phyloP scores from a whole-genome alignment of 306 rosid genomes.

The Sindora glabra region DNA sequence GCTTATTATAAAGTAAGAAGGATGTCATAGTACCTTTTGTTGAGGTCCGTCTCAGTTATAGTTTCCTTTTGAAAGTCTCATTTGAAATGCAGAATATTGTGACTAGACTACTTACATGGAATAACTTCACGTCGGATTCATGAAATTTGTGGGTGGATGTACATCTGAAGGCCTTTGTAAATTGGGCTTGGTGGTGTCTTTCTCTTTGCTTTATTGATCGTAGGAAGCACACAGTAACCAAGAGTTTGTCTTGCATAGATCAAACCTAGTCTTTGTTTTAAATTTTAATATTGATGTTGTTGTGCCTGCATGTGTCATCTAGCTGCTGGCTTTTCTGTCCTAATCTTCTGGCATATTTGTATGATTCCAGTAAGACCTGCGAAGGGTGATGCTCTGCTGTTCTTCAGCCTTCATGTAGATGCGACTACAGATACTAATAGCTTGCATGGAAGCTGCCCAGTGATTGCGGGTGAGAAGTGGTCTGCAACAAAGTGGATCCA shows the following conservation, averaged over 20 bases:
- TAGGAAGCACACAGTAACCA: background rate
- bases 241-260: background rate
- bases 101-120: background rate
- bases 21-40: background rate
- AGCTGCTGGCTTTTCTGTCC: background rate
- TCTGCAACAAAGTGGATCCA: conserved; percentile 99
- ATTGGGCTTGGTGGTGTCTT: background rate
- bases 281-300: background rate
- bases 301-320: background rate
- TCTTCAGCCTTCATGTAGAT: conserved; percentile 85
- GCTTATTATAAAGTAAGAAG: background rate
- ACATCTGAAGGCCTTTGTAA: background rate
- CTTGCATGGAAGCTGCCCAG: conserved; percentile 94
- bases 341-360: background rate
- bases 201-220: background rate
- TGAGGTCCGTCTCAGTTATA: background rate
- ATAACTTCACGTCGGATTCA: background rate
- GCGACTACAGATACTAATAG: conserved; percentile 51
- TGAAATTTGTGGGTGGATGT: no score
- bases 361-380: conserved; percentile 60
- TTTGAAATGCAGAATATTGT: background rate
- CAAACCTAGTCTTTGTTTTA: background rate
- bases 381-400: conserved; percentile 88
- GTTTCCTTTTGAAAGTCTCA: background rate
- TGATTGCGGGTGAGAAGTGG: conserved; percentile 95